These are phyloP conservation scores for Termitomyces bulborhizus DNA, from an alignment of 768 basidiomycete genomes.

Conservation along the genomic window DNA sequence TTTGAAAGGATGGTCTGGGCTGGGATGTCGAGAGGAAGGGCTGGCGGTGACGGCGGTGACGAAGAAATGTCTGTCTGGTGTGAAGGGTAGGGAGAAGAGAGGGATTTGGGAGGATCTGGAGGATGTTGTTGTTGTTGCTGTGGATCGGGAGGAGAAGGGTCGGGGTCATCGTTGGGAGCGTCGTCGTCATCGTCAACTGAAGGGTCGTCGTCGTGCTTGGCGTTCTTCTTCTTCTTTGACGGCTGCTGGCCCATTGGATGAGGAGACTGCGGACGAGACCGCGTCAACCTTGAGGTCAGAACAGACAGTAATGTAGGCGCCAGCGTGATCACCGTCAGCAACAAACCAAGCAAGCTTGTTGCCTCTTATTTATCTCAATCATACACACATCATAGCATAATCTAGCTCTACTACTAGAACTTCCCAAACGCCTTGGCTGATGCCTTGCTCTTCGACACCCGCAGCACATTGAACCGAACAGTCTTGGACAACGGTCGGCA, in stretches of 20 bases:
- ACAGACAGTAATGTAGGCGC: slow-evolving; percentile 78
- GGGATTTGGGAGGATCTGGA: slow-evolving; percentile 18
- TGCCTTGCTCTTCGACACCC: slow-evolving; percentile 92
- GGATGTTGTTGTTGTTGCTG: slow-evolving; percentile 17
- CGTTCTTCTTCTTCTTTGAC: slow-evolving; percentile 76
- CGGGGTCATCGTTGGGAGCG: slow-evolving; percentile 22
- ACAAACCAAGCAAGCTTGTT: slow-evolving; percentile 5
- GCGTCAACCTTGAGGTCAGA: slow-evolving; percentile 64
- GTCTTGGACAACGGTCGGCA: slow-evolving; percentile 99
- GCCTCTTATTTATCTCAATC: slow-evolving; percentile 15
- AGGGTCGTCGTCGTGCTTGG: slow-evolving; percentile 56
- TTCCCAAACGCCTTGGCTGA: slow-evolving; percentile 89
- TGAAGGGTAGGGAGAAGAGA: slow-evolving; percentile 32
- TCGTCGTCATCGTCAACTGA: slow-evolving; percentile 35
- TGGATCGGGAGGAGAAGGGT: too few species aligned
- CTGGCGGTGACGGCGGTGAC: slow-evolving; percentile 31
- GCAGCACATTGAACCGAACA: slow-evolving; percentile 97
- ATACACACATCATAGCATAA: not conserved
- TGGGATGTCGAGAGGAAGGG: slow-evolving; percentile 68
- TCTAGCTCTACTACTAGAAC: slow-evolving; percentile 45
- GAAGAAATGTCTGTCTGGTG: slow-evolving; percentile 24
- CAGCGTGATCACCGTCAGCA: slow-evolving; percentile 41
- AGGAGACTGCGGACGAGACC: slow-evolving; percentile 68
- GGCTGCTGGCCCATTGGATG: slow-evolving; percentile 82
- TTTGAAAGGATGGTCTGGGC: slow-evolving; percentile 86